Conservation (phyloP, 2,329 filamentous ascomycete genomes). For the Chaetomiaceae sp. region DNA sequence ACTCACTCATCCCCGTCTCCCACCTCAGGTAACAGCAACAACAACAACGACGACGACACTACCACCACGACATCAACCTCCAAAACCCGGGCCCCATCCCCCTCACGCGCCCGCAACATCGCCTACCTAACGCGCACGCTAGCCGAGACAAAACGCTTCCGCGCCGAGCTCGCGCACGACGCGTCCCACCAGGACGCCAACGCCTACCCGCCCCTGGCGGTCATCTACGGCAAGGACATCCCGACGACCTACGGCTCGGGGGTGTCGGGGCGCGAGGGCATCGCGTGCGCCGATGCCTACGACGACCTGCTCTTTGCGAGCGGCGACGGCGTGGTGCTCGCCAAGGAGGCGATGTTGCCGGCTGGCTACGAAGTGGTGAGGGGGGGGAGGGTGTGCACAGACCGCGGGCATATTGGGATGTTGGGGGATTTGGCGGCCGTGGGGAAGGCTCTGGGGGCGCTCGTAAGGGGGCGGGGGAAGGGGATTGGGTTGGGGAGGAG, state of each 20-base stretch:
- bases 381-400: slow-evolving; percentile 71
- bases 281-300: slow-evolving; percentile 72
- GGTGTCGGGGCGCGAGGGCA: slow-evolving; percentile 67
- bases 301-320: slow-evolving; percentile 82
- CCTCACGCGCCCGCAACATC: slow-evolving; percentile 46
- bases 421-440: slow-evolving; percentile 80
- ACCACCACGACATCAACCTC: slow-evolving; percentile 14
- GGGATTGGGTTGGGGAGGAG: slow-evolving; percentile 62
- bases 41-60: slow-evolving; percentile 22
- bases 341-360: slow-evolving; percentile 80
- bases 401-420: slow-evolving; percentile 82
- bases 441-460: slow-evolving; percentile 65
- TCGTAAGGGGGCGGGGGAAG: slow-evolving; percentile 62
- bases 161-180: slow-evolving; percentile 64
- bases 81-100: slow-evolving; percentile 30
- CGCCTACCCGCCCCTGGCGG: slow-evolving; percentile 71
- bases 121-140: slow-evolving; percentile 74
- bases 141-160: slow-evolving; percentile 67
- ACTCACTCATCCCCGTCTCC: slow-evolving; percentile 22
- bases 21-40: slow-evolving; percentile 24
- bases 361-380: slow-evolving; percentile 69
- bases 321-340: slow-evolving; percentile 85
- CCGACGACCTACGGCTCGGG: slow-evolving; percentile 81
- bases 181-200: slow-evolving; percentile 60
- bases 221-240: slow-evolving; percentile 82